Conservation (phyloP, 192 early-diverging fungal species). For the Tieghemiomyces parasiticus region DNA sequence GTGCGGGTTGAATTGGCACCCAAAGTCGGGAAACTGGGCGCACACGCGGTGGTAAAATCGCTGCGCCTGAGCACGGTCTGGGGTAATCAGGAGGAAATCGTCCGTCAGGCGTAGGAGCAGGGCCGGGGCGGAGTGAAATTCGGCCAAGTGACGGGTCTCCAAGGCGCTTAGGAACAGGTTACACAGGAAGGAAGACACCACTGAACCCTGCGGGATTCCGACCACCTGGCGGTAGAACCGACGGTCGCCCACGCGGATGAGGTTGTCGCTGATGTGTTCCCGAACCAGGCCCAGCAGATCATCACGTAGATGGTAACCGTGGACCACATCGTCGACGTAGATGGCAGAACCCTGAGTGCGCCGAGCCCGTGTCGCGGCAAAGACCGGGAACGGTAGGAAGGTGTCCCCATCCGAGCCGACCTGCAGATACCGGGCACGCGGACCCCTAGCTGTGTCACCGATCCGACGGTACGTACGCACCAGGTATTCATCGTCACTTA, state of each 20-base stretch:
- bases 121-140: conserved; percentile 28
- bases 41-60: conserved; percentile 43
- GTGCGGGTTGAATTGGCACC: conserved; percentile 51
- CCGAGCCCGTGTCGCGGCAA: conserved; percentile 11
- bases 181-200: conserved; percentile 77
- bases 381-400: conserved; percentile 21
- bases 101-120: conserved; percentile 64
- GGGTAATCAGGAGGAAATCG: conserved; percentile 70
- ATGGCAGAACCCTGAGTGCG: neutral
- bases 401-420: conserved; percentile 22
- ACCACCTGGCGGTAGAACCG: conserved; percentile 51
- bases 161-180: conserved; percentile 69
- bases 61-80: conserved; percentile 25
- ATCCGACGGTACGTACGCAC: conserved; percentile 43
- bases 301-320: conserved; percentile 31
- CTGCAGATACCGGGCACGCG: conserved; percentile 14
- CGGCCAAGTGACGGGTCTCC: conserved; percentile 37
- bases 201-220: conserved; percentile 88
- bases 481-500: conserved; percentile 43
- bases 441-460: too few species aligned
- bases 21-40: conserved; percentile 46
- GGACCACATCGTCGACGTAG: conserved; percentile 56
- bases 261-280: conserved; percentile 50
- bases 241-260: conserved; percentile 40
- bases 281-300: conserved; percentile 30